Evolutionary conservation across 164 flowering plant species (phyloP), one percentile per base, ranked within the genome.

Genomic region (Santalum album): DNA sequence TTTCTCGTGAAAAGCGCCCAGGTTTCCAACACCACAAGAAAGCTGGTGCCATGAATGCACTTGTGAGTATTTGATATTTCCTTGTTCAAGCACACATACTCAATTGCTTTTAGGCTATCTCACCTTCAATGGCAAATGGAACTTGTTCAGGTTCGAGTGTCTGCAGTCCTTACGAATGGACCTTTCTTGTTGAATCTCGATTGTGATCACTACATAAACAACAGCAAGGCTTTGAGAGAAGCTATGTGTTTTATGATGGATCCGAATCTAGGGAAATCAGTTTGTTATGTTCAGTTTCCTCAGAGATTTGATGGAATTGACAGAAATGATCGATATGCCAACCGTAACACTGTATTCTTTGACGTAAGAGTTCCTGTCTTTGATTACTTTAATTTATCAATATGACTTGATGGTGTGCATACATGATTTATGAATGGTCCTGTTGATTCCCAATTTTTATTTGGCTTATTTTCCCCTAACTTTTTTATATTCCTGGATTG

Each of bases 181-280:
- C 96, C 96, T 45, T 91, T 84, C 71, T 54, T 90, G 73, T 76
- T 90, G 77, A 90, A 90, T 78, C 92, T 90, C 48, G 98, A 91
- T 71, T 91, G 98, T 78, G 98, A 91, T 77, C 98, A 91, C 64
- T 91, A 91, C 82, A 82, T 91, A 50, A 91, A 91, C 70, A 91
- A 88, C 71, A 91, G 98, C 80, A 88, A 91, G 69, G 98, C 98
- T 7, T 51, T 91, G 53, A 63, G 98, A 48, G 98, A 91, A 70
- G 86, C 98, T 34, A 91, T 91, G 98, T 91, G 98, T 64, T 91
- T 91, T 58, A 35, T 91, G 74, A 88, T 91, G 98, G 98, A 91
- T 69, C 96, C 98, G 17, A 86, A 82, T 64, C 87, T 85, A 36
- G 96, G 98, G 54, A 88, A 84, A 70, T 73, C 78, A 56, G 88